These are phyloP conservation scores for Auricularia sp. DNA, from an alignment of 768 basidiomycete genomes.

Conservation along the genomic window DNA sequence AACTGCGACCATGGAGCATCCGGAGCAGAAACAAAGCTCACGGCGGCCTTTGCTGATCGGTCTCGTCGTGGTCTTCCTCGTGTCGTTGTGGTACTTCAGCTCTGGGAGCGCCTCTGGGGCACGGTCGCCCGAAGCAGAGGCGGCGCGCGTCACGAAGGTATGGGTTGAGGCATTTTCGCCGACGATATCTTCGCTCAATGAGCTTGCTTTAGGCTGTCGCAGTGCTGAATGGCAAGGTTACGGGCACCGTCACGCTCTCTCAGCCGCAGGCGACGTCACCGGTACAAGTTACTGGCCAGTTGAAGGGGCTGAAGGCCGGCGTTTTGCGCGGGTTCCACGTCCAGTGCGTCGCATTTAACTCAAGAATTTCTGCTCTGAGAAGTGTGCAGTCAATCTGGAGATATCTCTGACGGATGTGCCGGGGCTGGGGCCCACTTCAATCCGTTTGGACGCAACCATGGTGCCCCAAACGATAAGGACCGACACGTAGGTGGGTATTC, in stretches of 20 bases:
- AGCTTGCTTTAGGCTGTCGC: constrained; percentile 38
- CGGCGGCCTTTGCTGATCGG: not conserved
- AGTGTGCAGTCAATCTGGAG: constrained; percentile 37
- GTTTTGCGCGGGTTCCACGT: constrained; percentile 68
- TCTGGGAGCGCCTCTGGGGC: not conserved
- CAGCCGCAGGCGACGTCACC: constrained; percentile 40
- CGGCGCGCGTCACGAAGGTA: not conserved
- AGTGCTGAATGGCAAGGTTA: constrained; percentile 49
- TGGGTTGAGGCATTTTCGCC: not conserved
- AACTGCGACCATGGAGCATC: not conserved
- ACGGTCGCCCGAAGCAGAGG: not conserved
- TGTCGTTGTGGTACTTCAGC: not conserved
- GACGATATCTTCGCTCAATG: not conserved
- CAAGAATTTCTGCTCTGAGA: not conserved
- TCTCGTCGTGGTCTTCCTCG: not conserved
- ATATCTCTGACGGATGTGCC: constrained; percentile 52
- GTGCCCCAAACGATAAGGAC: constrained; percentile 41
- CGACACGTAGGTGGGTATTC: constrained; percentile 49
- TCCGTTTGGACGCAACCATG: constrained; percentile 54
- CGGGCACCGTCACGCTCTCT: constrained; percentile 56
- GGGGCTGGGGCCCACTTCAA: constrained; percentile 75
- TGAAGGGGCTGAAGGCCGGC: constrained; percentile 48
- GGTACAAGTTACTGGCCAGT: constrained; percentile 51
- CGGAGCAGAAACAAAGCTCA: not conserved
- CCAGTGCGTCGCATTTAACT: constrained; percentile 35